Evolutionary conservation across 2,329 filamentous ascomycete species (phyloP).

Genomic region (Chaetomiaceae sp.): DNA sequence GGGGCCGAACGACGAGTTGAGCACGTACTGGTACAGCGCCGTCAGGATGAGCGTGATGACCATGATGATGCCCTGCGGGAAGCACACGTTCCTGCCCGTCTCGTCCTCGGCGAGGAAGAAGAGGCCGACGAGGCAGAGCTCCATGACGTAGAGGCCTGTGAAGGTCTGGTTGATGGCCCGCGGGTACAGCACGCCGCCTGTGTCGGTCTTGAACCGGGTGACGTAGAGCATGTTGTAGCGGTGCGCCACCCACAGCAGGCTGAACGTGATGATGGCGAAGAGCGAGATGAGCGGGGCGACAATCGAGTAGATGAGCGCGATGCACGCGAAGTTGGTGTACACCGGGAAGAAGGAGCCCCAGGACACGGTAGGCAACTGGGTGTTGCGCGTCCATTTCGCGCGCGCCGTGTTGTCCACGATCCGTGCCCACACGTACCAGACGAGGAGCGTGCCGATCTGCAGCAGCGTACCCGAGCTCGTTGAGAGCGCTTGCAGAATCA

Average conservation of each 20-base stretch:
- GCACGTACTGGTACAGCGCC: conserved; percentile 68
- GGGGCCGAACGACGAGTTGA: conserved; percentile 80
- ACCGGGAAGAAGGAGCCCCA: conserved; percentile 96
- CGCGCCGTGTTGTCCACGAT: conserved; percentile 77
- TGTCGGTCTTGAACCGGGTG: conserved; percentile 82
- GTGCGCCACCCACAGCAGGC: conserved; percentile 87
- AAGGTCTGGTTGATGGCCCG: conserved; percentile 93
- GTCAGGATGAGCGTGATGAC: conserved; percentile 70
- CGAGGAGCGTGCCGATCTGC: conserved; percentile 72
- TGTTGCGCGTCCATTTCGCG: conserved; percentile 83
- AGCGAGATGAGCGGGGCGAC: conserved; percentile 86
- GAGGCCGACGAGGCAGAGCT: conserved; percentile 80
- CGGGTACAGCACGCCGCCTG: conserved; percentile 87
- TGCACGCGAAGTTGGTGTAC: conserved; percentile 94
- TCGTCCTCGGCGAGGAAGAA: conserved; percentile 74
- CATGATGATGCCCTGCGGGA: conserved; percentile 80
- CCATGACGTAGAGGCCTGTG: conserved; percentile 91
- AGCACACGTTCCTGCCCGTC: conserved; percentile 52
- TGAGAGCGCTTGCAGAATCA: conserved; percentile 89
- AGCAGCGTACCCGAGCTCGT: conserved; percentile 85
- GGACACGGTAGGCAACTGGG: conserved; percentile 67
- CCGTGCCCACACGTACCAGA: conserved; percentile 77
- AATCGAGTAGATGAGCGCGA: conserved; percentile 82
- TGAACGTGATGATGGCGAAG: conserved; percentile 90
- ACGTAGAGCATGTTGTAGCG: conserved; percentile 98